Percentiles rank a stretch among this genome's conserved stretches.
Conservation (phyloP, 2,329 filamentous ascomycete species). For the Bipolaris victoriae region DNA sequence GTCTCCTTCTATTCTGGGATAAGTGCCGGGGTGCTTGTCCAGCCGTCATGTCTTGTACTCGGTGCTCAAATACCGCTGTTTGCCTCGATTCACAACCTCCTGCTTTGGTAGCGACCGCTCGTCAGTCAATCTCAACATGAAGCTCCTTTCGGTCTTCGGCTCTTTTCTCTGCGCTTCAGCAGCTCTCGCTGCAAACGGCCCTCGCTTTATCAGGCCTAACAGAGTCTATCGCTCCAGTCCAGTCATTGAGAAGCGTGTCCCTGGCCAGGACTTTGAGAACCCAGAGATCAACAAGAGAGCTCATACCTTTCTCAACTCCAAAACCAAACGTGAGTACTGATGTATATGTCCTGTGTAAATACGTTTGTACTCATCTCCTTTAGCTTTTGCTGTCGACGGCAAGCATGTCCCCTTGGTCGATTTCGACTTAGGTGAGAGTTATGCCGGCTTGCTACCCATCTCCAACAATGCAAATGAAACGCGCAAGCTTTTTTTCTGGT, state of each 20-base stretch:
- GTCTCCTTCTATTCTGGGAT: constrained; percentile 27
- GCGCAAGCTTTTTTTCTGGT: constrained; percentile 67
- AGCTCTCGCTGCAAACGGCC: constrained; percentile 38
- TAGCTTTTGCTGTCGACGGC: constrained; percentile 70
- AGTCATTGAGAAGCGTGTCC: constrained; percentile 36
- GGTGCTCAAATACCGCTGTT: constrained; percentile 27
- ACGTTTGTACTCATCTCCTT: background rate
- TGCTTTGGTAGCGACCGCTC: constrained; percentile 11
- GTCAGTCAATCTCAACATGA: constrained; percentile 35
- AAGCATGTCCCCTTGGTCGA: constrained; percentile 69
- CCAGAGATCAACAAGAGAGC: constrained; percentile 45
- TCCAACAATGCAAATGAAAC: constrained; percentile 57
- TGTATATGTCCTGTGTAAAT: too few species aligned
- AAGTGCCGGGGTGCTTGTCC: constrained; percentile 19
- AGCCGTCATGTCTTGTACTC: constrained; percentile 18
- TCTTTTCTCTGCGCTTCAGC: constrained; percentile 39
- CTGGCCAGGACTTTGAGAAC: constrained; percentile 38
- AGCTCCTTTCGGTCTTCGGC: constrained; percentile 36
- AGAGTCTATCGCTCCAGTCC: constrained; percentile 19
- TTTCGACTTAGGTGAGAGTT: constrained; percentile 71
- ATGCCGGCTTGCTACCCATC: constrained; percentile 68
- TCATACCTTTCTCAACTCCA: constrained; percentile 39
- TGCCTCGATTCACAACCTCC: background rate
- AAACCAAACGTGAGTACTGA: constrained; percentile 38
- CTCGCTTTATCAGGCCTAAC: constrained; percentile 33